phyloP scores from a whole-genome alignment of 441 rosid genomes.

The Jatropha multifida region DNA sequence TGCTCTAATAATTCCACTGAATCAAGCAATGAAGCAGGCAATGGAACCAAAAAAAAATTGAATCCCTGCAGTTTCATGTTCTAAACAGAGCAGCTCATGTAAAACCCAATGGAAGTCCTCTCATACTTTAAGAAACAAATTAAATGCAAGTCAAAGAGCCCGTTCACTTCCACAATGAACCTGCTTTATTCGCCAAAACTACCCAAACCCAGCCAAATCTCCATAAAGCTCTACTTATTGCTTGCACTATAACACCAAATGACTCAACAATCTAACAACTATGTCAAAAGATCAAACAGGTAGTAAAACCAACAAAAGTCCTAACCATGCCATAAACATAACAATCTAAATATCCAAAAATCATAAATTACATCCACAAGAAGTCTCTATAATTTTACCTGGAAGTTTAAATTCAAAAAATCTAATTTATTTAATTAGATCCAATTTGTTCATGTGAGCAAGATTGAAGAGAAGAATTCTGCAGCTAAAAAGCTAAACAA shows the following conservation, averaged over 20 bases:
- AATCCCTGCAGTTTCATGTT: not conserved
- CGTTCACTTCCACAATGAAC: not conserved
- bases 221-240: not conserved
- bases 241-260: not conserved
- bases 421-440: not conserved
- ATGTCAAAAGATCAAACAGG: not conserved
- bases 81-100: not conserved
- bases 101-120: not conserved
- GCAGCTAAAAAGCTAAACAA: not conserved
- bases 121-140: not conserved
- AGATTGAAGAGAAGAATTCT: not conserved
- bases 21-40: not conserved
- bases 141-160: not conserved
- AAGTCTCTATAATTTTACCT: not conserved
- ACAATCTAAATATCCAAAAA: not conserved
- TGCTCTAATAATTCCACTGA: no score
- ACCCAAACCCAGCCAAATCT: not conserved
- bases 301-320: not conserved
- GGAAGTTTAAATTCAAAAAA: not conserved
- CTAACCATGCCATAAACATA: not conserved
- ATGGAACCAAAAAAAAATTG: not conserved
- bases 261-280: not conserved
- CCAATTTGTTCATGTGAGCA: not conserved
- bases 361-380: not conserved
- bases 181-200: not conserved